phyloP scores from a whole-genome alignment of 2,329 filamentous ascomycete species.

The Apiospora malaysiana region DNA sequence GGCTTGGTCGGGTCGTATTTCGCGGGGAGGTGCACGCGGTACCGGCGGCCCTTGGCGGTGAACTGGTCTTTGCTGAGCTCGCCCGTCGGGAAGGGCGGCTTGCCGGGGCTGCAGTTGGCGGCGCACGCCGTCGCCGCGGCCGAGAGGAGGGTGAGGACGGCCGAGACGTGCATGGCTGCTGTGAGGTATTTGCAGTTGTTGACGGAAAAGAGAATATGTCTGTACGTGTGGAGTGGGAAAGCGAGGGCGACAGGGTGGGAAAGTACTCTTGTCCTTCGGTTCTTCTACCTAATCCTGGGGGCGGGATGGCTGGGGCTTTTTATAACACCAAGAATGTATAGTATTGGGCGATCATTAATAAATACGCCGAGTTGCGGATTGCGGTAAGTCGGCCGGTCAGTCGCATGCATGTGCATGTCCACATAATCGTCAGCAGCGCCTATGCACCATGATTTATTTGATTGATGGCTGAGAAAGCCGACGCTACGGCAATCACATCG shows the following conservation, averaged over 20 bases:
- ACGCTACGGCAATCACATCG: background rate
- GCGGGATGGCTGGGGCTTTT: background rate
- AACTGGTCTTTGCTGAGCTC: slow-evolving; percentile 25
- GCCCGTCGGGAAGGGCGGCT: slow-evolving; percentile 15
- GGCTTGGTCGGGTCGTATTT: slow-evolving; percentile 28
- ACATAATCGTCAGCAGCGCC: background rate
- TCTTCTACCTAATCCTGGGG: background rate
- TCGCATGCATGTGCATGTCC: background rate
- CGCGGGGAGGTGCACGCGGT: slow-evolving; percentile 32
- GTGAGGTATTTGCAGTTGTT: background rate
- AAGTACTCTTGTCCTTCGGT: background rate
- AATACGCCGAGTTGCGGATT: background rate
- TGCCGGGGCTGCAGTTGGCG: background rate
- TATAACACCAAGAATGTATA: background rate
- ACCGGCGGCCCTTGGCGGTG: slow-evolving; percentile 29
- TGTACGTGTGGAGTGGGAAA: too few species aligned
- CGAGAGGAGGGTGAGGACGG: background rate
- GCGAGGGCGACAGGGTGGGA: too few species aligned
- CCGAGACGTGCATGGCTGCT: background rate
- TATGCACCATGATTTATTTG: too few species aligned
- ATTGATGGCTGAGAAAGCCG: background rate
- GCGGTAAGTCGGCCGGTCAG: background rate
- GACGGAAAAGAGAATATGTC: background rate
- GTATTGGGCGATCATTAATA: background rate
- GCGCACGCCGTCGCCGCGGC: background rate